Evolutionary conservation across 768 basidiomycete genomes (phyloP).

Genomic region (Erythrobasidium yunnanense): DNA sequence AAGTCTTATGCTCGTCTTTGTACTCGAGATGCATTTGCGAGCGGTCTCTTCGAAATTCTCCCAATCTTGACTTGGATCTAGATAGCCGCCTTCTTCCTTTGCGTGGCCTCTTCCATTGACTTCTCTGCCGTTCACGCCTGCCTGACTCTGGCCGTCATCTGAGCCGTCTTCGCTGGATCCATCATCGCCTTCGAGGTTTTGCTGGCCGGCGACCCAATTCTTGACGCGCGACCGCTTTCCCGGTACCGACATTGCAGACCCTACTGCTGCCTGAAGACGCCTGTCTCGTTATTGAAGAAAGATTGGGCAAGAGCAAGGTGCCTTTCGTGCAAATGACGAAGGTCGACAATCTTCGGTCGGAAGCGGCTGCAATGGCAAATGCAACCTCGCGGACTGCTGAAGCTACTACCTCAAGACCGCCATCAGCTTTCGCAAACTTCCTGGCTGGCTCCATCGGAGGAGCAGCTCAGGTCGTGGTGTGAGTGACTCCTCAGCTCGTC

Average conservation of each 20-base stretch:
- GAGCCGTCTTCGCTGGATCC: neutral
- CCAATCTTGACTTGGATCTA: conserved; percentile 18
- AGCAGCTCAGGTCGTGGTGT: conserved; percentile 81
- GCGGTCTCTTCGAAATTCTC: conserved; percentile 43
- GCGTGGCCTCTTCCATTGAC: neutral
- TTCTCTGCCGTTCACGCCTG: neutral
- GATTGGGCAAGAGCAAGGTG: too few species aligned
- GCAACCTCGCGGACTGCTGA: too few species aligned
- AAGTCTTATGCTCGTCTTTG: conserved; percentile 51
- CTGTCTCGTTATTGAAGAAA: too few species aligned
- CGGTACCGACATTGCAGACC: neutral
- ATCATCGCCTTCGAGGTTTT: conserved; percentile 10
- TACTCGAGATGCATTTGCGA: conserved; percentile 47
- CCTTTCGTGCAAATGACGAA: too few species aligned
- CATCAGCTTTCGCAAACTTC: conserved; percentile 18
- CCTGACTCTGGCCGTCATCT: neutral
- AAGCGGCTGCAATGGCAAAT: too few species aligned
- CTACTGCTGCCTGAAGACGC: too few species aligned
- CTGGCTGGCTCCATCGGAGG: conserved; percentile 51
- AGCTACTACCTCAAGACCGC: neutral
- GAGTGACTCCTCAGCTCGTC: neutral
- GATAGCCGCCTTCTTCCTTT: neutral
- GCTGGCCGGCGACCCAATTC: conserved; percentile 7
- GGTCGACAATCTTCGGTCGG: too few species aligned
- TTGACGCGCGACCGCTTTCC: neutral